Base-by-base conservation (phyloP, 495 filamentous ascomycete genomes). In the Penicillium manginii region DNA sequence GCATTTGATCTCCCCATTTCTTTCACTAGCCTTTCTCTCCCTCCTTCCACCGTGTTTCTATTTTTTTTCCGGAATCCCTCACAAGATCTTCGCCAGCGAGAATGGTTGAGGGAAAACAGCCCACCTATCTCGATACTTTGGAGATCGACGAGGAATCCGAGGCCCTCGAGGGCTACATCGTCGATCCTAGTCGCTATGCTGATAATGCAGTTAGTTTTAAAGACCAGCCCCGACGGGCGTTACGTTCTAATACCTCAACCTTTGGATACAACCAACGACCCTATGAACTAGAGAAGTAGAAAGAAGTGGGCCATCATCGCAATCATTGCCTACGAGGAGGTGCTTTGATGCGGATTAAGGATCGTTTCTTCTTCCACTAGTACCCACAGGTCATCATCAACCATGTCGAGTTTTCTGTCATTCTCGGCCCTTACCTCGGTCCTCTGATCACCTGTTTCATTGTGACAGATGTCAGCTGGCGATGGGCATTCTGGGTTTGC, bases 241-340 rank as follows among this genome's bases (percentile, higher is more conserved):
- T 59, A 37, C n/a, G 52, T 63, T 17, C 60, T 63, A 11, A 63
- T 63, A 3, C 60, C 60, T 9, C 60, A 63, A 46, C 60, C 60
- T 0, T 33, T 51, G n/a, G 60, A 63, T 12, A 55, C 51, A 10
- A 15, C 47, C 19, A 5, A 48, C 19, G 60, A 63, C 37, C 60
- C 60, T 0, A 29, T 63, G 8, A 63, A 63, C 22, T 63, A 55
- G 60, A 52, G 21, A 2, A 19, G 48, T 8, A 11, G 15, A 4
- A 55, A 49, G 18, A 63, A 63, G 17, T n/a, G 19, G 26, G 15
- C 37, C 37, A 58, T 52, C 14, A 21, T 63, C 2, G 52, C 49
- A 7, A 58, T 59, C 19, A 52, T 63, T 29, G 55, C 60, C 6
- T 59, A 56, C 14, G 53, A 45, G 56, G 56, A 26, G 56, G 56